phyloP scores from a whole-genome alignment of 1,284 basidiomycete genomes.

The Cutaneotrichosporon arboriforme region DNA sequence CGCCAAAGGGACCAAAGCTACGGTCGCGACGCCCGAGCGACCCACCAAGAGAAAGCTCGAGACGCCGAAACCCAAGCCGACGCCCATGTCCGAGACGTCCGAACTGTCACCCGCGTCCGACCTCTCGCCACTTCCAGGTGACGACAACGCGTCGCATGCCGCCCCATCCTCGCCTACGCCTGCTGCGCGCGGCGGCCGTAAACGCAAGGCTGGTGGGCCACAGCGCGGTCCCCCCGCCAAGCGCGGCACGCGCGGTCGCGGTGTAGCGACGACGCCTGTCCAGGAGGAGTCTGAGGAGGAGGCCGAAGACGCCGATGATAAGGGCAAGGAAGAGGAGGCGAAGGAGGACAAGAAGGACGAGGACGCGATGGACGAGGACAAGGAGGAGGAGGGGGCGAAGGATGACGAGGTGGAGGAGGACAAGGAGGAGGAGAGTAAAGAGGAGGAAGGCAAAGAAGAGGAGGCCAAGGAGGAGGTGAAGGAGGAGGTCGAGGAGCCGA shows the following conservation, averaged over 20 bases:
- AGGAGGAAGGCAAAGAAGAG: conserved; percentile 1
- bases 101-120: conserved; percentile 7
- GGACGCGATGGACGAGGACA: not conserved
- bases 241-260: not conserved
- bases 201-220: conserved; percentile 1
- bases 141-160: conserved; percentile 1
- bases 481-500: conserved; percentile 7
- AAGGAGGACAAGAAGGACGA: not conserved
- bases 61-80: not conserved
- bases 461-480: conserved; percentile 1
- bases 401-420: not conserved
- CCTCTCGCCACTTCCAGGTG: conserved; percentile 9
- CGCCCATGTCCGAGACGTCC: not conserved
- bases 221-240: conserved; percentile 1
- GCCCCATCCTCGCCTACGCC: conserved; percentile 8
- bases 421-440: not conserved
- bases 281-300: conserved; percentile 2
- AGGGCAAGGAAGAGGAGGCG: not conserved
- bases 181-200: conserved; percentile 6
- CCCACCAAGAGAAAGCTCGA: not conserved
- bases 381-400: conserved; percentile 28
- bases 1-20: not conserved
- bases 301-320: not conserved
- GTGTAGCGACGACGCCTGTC: not conserved
- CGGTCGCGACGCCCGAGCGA: too few relatives aligned